Conservation (phyloP, 192 early-diverging fungal genomes). For the Coemansia sp. region DNA sequence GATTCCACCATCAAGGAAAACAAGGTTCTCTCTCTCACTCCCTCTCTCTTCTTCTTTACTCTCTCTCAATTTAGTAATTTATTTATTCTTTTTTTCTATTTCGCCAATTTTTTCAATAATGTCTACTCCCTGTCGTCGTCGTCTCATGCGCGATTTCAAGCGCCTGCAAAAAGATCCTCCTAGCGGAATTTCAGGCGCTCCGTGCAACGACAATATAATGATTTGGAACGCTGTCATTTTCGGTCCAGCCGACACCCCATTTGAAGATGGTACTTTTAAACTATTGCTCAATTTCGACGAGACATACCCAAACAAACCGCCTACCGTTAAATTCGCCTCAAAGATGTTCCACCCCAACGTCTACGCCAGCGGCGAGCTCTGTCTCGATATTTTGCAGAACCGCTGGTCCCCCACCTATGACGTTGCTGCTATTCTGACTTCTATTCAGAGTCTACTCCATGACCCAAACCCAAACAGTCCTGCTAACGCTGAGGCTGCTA, state of each 20-base stretch:
- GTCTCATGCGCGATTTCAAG: constrained; percentile 99
- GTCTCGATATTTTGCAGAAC: constrained; percentile 98
- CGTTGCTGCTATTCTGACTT: constrained; percentile 91
- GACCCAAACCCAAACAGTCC: constrained; percentile 98
- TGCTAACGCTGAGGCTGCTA: constrained; percentile 96
- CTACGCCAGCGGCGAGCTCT: constrained; percentile 96
- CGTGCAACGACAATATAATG: constrained; percentile 96
- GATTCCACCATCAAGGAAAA: not conserved
- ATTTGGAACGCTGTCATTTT: constrained; percentile 99
- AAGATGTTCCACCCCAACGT: constrained; percentile 99
- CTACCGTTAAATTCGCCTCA: constrained; percentile 90
- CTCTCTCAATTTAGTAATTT: not conserved
- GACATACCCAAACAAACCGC: constrained; percentile 97
- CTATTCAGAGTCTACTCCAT: constrained; percentile 94
- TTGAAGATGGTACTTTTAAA: constrained; percentile 98
- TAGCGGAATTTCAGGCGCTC: constrained; percentile 85
- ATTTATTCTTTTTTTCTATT: not conserved
- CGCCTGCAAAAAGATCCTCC: constrained; percentile 93
- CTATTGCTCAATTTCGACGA: constrained; percentile 94
- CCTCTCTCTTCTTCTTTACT: not conserved
- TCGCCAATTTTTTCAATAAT: constrained; percentile 47
- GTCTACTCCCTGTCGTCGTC: constrained; percentile 92
- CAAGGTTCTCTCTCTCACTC: not conserved
- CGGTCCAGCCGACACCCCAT: constrained; percentile 94
- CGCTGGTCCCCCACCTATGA: constrained; percentile 98